phyloP scores from a whole-genome alignment of 805 yeast species.

The Groenewaldozyma salmanticensis region DNA sequence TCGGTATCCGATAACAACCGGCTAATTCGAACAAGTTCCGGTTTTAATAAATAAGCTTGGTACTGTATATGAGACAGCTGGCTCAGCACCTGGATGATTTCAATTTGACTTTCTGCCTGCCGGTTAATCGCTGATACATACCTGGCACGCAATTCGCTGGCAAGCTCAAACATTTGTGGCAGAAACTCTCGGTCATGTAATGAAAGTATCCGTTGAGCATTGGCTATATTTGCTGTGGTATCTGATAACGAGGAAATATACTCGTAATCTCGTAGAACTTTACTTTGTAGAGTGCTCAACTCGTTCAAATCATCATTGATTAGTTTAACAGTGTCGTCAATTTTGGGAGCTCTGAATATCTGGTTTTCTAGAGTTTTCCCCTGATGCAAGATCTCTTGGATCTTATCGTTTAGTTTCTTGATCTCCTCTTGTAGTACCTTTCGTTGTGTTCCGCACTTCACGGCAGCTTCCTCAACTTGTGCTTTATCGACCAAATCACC shows the following conservation, averaged over 20 bases:
- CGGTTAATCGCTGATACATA: constrained; percentile 6
- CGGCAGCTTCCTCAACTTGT: constrained; percentile 4
- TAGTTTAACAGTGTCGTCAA: background rate
- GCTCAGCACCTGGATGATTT: constrained; percentile 8
- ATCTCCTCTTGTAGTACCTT: constrained; percentile 13
- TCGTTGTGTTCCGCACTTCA: constrained; percentile 10
- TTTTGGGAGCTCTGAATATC: background rate
- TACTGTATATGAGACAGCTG: constrained; percentile 22
- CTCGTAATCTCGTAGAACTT: constrained; percentile 19
- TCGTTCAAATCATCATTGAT: constrained; percentile 16
- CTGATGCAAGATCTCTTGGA: constrained; percentile 13
- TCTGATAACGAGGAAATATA: constrained; percentile 16
- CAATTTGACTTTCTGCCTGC: constrained; percentile 4
- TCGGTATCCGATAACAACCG: constrained; percentile 21
- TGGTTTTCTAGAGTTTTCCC: constrained; percentile 7
- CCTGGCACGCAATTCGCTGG: constrained; percentile 16
- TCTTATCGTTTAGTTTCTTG: constrained; percentile 16
- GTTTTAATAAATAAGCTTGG: constrained; percentile 20
- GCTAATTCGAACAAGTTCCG: constrained; percentile 19
- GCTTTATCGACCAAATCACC: constrained; percentile 16
- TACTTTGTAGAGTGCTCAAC: constrained; percentile 17
- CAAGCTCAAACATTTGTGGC: constrained; percentile 18
- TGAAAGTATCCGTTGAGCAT: constrained; percentile 13
- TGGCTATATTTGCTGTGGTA: constrained; percentile 13
- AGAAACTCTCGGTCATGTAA: constrained; percentile 24